Conservation (phyloP, 108 stramenopile species). For the Chaetoceros muelleri region DNA sequence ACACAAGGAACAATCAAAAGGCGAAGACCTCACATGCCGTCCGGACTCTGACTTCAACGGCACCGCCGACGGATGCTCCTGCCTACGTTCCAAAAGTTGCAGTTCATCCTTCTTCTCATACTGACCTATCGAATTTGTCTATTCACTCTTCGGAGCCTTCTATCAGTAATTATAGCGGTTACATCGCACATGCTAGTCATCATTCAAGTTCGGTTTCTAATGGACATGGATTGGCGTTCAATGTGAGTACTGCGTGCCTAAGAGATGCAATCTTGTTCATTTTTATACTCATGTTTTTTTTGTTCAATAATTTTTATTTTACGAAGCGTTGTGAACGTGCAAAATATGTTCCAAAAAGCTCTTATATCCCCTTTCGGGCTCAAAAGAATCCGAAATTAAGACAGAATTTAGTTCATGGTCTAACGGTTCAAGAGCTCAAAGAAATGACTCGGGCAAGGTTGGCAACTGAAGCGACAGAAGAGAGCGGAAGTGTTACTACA, state of each 20-base stretch:
- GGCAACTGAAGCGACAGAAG: slow-evolving; percentile 50
- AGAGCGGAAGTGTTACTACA: not conserved
- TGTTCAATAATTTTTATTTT: not conserved
- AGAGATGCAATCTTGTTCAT: too few species aligned
- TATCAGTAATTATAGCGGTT: too few species aligned
- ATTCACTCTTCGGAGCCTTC: too few species aligned
- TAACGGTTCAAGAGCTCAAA: slow-evolving; percentile 89
- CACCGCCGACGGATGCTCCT: not conserved
- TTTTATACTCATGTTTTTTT: not conserved
- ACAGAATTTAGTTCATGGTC: slow-evolving; percentile 73
- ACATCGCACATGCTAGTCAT: too few species aligned
- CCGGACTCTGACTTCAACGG: not conserved
- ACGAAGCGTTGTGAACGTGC: not conserved
- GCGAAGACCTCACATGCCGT: not conserved
- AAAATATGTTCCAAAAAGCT: not conserved
- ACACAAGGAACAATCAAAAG: not conserved
- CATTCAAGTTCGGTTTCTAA: not conserved
- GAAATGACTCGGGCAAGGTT: slow-evolving; percentile 85
- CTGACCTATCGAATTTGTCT: too few species aligned
- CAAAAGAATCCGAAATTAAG: not conserved
- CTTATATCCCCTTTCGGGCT: not conserved
- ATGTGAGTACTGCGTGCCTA: not conserved
- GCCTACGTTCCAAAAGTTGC: not conserved
- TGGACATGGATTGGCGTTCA: not conserved
- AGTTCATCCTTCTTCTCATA: too few species aligned